Base-by-base conservation (phyloP, 1,139 yeast genomes). In the Blastobotrys proliferans region DNA sequence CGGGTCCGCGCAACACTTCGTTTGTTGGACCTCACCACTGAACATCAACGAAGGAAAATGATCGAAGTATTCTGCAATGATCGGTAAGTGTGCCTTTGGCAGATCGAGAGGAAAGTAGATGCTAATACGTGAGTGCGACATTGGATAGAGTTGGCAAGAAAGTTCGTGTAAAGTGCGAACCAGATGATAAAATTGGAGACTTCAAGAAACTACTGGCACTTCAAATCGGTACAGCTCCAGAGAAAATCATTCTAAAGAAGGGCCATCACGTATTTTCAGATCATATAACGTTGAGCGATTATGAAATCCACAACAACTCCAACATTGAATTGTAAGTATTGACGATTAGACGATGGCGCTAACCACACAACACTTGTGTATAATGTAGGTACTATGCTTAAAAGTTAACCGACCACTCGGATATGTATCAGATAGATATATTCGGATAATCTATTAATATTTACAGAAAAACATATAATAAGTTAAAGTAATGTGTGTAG, bases 281-380 rank as follows among this genome's bases (percentile, higher is more conserved):
- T 57, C 97, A 88, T 58, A 90, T 92, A 47, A 74, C 90, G 0
- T 69, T 92, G 42, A 95, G 83, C 19, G 98, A 92, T 62, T 92
- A 94, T 61, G 98, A 92, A 63, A 79, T 92, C 13, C 95, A 88
- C 58, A 83, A 88, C 61, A 95, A 95, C 17, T 82, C 84, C 54
- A 86, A 82, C 60, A 67, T 92, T 53, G 98, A 92, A 63, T 67
- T 92, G 58, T 92, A 86, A n/a, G 9, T 30, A 14, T 30, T 6
- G 13, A 13, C 18, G 17, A 16, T 6, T 17, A 30, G 34, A n/a
- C n/a, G n/a, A n/a, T n/a, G n/a, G n/a, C n/a, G n/a, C n/a, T n/a
- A n/a, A n/a, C n/a, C n/a, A n/a, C n/a, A n/a, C n/a, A n/a, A n/a
- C n/a, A n/a, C n/a, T n/a, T n/a, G n/a, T n/a, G n/a, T n/a, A n/a